Conservation (phyloP, 1,139 yeast genomes). For the Geotrichum europaeum region DNA sequence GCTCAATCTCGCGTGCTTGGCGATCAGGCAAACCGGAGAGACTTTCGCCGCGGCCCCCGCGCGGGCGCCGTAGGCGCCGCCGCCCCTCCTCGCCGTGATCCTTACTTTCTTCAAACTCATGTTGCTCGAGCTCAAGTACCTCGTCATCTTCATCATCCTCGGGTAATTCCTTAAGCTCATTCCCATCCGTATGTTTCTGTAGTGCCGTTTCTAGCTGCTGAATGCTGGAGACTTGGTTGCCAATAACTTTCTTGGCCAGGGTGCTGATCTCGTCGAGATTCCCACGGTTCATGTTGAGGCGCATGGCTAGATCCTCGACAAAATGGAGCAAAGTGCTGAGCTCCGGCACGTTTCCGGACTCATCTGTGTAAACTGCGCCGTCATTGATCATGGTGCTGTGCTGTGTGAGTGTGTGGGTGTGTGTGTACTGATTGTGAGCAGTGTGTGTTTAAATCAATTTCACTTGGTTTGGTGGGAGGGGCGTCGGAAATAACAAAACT, state of each 20-base stretch:
- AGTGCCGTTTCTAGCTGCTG: background rate
- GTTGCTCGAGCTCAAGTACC: background rate
- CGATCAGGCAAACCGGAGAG: background rate
- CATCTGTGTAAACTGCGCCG: conserved; percentile 14
- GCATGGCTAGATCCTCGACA: conserved; percentile 9
- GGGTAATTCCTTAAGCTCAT: background rate
- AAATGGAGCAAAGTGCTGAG: conserved; percentile 7
- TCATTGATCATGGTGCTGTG: conserved; percentile 6
- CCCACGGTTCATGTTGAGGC: conserved; percentile 10
- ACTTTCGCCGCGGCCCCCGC: background rate
- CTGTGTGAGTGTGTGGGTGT: background rate
- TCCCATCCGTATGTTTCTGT: background rate
- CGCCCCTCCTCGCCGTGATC: background rate
- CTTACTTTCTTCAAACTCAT: conserved; percentile 1
- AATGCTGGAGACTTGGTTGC: background rate
- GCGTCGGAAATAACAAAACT: background rate
- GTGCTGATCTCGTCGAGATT: conserved; percentile 3
- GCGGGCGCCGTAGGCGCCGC: background rate
- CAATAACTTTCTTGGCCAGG: conserved; percentile 13
- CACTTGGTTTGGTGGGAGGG: background rate
- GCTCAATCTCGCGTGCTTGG: background rate
- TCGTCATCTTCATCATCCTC: background rate
- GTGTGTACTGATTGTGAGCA: background rate
- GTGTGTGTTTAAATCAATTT: background rate
- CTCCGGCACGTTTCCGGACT: conserved; percentile 14